Conservation (phyloP, 1,139 yeast genomes). For the Hanseniaspora uvarum region DNA sequence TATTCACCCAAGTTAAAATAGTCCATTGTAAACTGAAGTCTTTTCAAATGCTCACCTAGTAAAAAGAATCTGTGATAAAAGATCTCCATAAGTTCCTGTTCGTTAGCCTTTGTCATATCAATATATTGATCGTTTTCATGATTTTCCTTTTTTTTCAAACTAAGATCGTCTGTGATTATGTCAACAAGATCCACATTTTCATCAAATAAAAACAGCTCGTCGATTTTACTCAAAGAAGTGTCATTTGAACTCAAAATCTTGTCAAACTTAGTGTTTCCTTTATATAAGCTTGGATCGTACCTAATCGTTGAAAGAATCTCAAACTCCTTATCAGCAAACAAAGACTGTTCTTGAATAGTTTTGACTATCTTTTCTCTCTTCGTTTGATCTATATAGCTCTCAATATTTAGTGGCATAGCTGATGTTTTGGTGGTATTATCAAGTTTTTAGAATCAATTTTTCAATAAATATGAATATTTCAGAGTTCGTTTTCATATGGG, state of each 20-base stretch:
- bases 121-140: constrained; percentile 27
- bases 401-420: background rate
- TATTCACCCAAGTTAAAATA: constrained; percentile 44
- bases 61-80: constrained; percentile 44
- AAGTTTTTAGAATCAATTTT: background rate
- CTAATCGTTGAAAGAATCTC: constrained; percentile 58
- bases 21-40: constrained; percentile 45
- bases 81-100: constrained; percentile 19
- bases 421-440: too few relatives aligned
- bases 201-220: background rate
- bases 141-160: background rate
- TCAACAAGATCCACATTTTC: constrained; percentile 14
- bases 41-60: constrained; percentile 50
- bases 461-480: too few relatives aligned
- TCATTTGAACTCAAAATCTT: background rate
- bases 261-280: background rate
- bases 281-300: constrained; percentile 51
- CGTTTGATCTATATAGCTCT: background rate
- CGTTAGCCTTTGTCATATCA: constrained; percentile 28
- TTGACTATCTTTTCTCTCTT: background rate
- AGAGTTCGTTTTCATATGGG: background rate
- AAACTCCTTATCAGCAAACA: constrained; percentile 32
- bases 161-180: background rate
- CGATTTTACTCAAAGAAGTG: background rate
- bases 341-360: background rate